A percentile compares a stretch with the other conserved stretches of the same genome.
phyloP scores from a whole-genome alignment of 1,139 yeast genomes.

The Pichia norvegensis region DNA sequence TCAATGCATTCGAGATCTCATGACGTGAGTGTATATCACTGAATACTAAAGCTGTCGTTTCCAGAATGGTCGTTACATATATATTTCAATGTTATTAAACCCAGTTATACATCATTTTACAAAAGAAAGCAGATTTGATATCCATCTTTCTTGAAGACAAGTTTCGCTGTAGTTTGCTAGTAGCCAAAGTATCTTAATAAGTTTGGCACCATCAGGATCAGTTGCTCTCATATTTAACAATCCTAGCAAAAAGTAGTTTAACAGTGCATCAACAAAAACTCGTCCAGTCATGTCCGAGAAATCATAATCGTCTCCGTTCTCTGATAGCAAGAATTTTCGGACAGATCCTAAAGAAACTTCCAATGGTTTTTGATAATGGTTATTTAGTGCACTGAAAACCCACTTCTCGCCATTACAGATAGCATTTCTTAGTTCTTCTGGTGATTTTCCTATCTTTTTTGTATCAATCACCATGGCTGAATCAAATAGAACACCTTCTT shows the following conservation, averaged over 20 bases:
- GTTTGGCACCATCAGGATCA: constrained; percentile 1
- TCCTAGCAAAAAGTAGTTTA: constrained; percentile 4
- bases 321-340: constrained; percentile 1
- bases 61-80: too few species aligned
- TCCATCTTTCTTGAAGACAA: constrained; percentile 12
- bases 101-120: constrained; percentile 3
- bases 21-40: too few species aligned
- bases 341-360: not conserved
- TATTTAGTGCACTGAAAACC: constrained; percentile 7
- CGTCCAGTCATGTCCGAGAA: constrained; percentile 3
- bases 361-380: constrained; percentile 7
- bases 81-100: too few species aligned
- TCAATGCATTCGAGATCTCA: too few species aligned
- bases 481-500: constrained; percentile 8
- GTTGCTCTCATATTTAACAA: not conserved
- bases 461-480: constrained; percentile 3
- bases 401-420: constrained; percentile 3
- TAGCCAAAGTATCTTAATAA: constrained; percentile 10
- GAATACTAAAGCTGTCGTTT: too few species aligned
- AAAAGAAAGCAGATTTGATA: constrained; percentile 17
- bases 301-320: not conserved
- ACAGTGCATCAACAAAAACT: constrained; percentile 6
- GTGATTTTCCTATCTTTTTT: not conserved
- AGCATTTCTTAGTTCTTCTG: constrained; percentile 1
- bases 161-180: constrained; percentile 9